Evolutionary conservation across 2,329 filamentous ascomycete genomes (phyloP).

Genomic region (Dichotomopilus funicola): DNA sequence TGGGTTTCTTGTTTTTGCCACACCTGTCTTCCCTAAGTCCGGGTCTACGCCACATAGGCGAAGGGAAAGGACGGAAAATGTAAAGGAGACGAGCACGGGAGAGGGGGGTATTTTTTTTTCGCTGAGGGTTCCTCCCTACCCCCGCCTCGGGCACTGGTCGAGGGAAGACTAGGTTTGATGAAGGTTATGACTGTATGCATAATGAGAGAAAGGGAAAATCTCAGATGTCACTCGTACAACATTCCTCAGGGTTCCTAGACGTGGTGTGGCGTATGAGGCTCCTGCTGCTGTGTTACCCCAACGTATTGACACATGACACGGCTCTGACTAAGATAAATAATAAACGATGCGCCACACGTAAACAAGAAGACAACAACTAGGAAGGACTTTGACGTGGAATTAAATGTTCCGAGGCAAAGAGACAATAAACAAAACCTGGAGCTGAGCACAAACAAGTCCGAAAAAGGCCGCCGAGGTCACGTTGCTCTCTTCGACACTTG

Average conservation of each 20-base stretch:
- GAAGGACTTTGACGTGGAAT: too few relatives aligned
- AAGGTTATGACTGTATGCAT: slow-evolving; percentile 15
- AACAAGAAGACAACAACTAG: too few relatives aligned
- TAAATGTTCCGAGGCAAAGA: too few relatives aligned
- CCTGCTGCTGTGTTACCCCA: not conserved
- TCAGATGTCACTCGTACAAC: not conserved
- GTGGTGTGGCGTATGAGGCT: not conserved
- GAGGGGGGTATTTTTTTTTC: slow-evolving; percentile 5
- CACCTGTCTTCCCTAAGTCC: not conserved
- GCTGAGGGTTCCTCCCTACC: not conserved
- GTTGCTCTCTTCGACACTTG: too few relatives aligned
- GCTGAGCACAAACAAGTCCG: too few relatives aligned
- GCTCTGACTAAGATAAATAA: not conserved
- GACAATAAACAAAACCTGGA: too few relatives aligned
- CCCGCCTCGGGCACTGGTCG: not conserved
- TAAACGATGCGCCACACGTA: not conserved
- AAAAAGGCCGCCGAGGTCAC: too few relatives aligned
- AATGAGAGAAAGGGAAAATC: slow-evolving; percentile 4
- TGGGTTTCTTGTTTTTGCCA: slow-evolving; percentile 2
- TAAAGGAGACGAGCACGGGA: not conserved
- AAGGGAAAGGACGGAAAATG: not conserved
- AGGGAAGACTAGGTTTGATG: not conserved
- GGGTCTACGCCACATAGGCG: not conserved
- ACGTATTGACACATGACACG: slow-evolving; percentile 1
- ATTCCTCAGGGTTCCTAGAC: not conserved